Conservation (phyloP, 23 red algal species). For the Agarophyton chilense region DNA sequence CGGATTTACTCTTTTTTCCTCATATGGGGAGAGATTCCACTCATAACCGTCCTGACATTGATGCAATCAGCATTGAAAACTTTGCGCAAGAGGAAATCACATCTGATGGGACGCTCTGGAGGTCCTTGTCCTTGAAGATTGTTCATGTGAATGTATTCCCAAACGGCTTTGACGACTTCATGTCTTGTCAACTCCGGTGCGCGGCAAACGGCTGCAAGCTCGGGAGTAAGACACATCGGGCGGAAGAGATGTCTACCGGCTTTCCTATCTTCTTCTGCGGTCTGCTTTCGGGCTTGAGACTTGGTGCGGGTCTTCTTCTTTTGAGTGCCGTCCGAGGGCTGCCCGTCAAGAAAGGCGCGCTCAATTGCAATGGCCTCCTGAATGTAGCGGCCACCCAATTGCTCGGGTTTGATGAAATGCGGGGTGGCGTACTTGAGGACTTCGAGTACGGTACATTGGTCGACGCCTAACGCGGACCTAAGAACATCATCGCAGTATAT, state of each 20-base stretch:
- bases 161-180: conserved; percentile 76
- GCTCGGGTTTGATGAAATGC: conserved; percentile 51
- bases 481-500: conserved; percentile 65
- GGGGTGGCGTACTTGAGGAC: conserved; percentile 61
- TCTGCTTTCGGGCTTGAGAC: neutral
- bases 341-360: neutral
- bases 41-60: conserved; percentile 48
- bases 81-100: conserved; percentile 51
- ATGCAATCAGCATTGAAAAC: conserved; percentile 58
- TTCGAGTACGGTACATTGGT: conserved; percentile 49
- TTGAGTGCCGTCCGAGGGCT: neutral
- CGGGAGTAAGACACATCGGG: conserved; percentile 36
- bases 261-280: conserved; percentile 30
- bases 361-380: conserved; percentile 31
- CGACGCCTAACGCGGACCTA: conserved; percentile 49
- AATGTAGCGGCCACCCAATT: conserved; percentile 30
- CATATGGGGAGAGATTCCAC: conserved; percentile 45
- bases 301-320: conserved; percentile 13
- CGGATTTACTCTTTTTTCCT: conserved; percentile 48
- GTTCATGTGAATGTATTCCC: conserved; percentile 78
- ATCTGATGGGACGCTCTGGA: conserved; percentile 20
- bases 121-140: conserved; percentile 53
- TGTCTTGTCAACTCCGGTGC: conserved; percentile 33
- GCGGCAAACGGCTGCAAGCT: conserved; percentile 69
- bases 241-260: conserved; percentile 18